Percentiles rank a stretch among this genome's conserved stretches.
Evolutionary conservation across 2,329 filamentous ascomycete species (phyloP).

Genomic region (Fusarium sp.): DNA sequence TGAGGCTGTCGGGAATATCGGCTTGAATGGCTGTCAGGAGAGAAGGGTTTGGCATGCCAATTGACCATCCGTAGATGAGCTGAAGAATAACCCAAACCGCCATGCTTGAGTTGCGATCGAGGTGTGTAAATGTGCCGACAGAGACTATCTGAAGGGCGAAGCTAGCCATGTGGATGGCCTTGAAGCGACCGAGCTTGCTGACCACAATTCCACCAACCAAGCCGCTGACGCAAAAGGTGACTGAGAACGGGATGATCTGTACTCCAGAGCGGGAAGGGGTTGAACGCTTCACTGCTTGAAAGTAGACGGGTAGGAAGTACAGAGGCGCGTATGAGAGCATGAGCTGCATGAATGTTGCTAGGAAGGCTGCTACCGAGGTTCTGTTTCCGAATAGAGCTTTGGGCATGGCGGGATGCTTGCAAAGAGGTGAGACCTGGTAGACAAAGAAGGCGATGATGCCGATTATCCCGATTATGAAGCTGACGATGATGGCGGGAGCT

Average conservation of each 20-base stretch:
- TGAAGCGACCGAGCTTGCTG: neutral
- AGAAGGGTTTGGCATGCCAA: neutral
- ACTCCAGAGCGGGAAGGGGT: conserved; percentile 49
- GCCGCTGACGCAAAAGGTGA: neutral
- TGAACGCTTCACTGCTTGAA: conserved; percentile 55
- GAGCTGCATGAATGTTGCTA: conserved; percentile 37
- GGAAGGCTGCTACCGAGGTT: conserved; percentile 44
- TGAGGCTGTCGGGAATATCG: neutral
- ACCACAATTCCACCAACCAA: neutral
- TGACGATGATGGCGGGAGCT: conserved; percentile 59
- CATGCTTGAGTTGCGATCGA: neutral
- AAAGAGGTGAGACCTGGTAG: conserved; percentile 46
- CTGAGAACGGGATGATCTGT: conserved; percentile 41
- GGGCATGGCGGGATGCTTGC: conserved; percentile 54
- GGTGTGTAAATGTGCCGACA: neutral
- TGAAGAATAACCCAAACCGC: neutral
- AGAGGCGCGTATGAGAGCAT: conserved; percentile 49
- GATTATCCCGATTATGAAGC: conserved; percentile 57
- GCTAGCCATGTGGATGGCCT: neutral
- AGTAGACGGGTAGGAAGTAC: conserved; percentile 61
- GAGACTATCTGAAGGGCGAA: neutral
- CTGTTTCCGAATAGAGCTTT: conserved; percentile 57
- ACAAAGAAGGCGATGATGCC: conserved; percentile 51
- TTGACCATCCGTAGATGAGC: neutral
- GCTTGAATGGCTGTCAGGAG: neutral